phyloP scores from a whole-genome alignment of 225 moss, liverwort and hornwort genomes.

The Pleurozium schreberi region DNA sequence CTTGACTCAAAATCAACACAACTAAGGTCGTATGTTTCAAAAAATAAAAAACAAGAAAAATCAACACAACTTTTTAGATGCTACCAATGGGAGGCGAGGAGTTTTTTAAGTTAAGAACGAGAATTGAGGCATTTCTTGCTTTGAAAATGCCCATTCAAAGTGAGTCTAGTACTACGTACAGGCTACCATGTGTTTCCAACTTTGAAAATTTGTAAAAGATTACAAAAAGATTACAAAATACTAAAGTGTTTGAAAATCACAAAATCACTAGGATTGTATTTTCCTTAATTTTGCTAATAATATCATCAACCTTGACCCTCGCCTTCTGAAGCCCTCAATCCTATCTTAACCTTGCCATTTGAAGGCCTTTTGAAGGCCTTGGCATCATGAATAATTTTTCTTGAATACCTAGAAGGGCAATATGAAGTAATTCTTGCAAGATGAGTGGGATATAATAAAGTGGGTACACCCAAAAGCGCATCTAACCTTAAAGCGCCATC shows the following conservation, averaged over 20 bases:
- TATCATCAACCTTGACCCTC: background rate
- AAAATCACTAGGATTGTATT: fast-evolving
- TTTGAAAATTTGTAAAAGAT: too few species aligned
- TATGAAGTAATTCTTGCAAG: too few species aligned
- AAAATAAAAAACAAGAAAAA: too few species aligned
- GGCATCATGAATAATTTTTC: fast-evolving
- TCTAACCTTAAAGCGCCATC: too few species aligned
- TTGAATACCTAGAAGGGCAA: fast-evolving
- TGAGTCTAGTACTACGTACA: background rate
- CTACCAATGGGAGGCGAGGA: too few species aligned
- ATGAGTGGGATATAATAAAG: too few species aligned
- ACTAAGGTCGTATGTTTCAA: too few species aligned
- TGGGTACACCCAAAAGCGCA: too few species aligned
- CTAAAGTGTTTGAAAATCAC: fast-evolving
- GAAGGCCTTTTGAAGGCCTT: fast-evolving
- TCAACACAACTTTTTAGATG: background rate
- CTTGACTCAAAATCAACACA: background rate
- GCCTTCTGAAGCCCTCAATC: fast-evolving
- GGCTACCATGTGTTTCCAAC: fast-evolving
- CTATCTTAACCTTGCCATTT: too few species aligned
- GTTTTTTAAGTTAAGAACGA: background rate
- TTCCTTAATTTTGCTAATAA: fast-evolving
- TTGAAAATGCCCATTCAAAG: fast-evolving
- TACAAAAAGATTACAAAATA: too few species aligned
- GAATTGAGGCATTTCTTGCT: background rate